phyloP scores from a whole-genome alignment of 78 protist genomes.

The Corallochytrium limacisporum region DNA sequence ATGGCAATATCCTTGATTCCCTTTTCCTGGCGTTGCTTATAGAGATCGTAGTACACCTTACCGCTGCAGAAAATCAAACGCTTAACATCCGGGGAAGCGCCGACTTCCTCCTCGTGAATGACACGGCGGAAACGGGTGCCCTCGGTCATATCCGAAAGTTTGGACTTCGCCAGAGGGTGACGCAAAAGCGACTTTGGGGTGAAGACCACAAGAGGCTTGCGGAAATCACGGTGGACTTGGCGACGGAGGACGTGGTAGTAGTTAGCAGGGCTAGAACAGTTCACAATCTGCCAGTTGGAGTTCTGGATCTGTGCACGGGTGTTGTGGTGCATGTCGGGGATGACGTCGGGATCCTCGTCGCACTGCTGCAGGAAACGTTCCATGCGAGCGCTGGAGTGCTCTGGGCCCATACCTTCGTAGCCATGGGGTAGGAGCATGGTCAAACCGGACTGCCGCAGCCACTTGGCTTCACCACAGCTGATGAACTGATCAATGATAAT shows the following conservation, averaged over 20 bases:
- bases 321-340: slow-evolving; percentile 1
- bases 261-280: slow-evolving; percentile 85
- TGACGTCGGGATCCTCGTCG: not conserved
- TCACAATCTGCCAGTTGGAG: slow-evolving; percentile 43
- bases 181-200: slow-evolving; percentile 71
- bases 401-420: slow-evolving; percentile 94
- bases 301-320: slow-evolving; percentile 7
- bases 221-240: slow-evolving; percentile 80
- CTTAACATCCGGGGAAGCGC: slow-evolving; percentile 39
- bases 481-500: slow-evolving; percentile 83
- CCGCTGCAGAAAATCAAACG: slow-evolving; percentile 79
- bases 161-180: slow-evolving; percentile 6
- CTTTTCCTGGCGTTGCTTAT: not conserved
- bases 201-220: slow-evolving; percentile 83
- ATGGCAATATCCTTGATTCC: slow-evolving; percentile 57
- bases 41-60: slow-evolving; percentile 58
- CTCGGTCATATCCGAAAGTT: not conserved
- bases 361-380: slow-evolving; percentile 65
- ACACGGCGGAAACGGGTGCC: slow-evolving; percentile 27
- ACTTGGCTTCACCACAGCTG: slow-evolving; percentile 59
- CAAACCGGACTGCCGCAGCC: slow-evolving; percentile 73
- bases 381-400: slow-evolving; percentile 81
- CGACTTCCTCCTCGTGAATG: slow-evolving; percentile 2
- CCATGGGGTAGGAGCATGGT: slow-evolving; percentile 88
- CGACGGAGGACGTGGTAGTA: slow-evolving; percentile 92